Percentiles rank a stretch among this genome's conserved stretches.
These are phyloP conservation scores for Tuber brumale DNA, from an alignment of 495 filamentous ascomycete species.

Conservation along the genomic window DNA sequence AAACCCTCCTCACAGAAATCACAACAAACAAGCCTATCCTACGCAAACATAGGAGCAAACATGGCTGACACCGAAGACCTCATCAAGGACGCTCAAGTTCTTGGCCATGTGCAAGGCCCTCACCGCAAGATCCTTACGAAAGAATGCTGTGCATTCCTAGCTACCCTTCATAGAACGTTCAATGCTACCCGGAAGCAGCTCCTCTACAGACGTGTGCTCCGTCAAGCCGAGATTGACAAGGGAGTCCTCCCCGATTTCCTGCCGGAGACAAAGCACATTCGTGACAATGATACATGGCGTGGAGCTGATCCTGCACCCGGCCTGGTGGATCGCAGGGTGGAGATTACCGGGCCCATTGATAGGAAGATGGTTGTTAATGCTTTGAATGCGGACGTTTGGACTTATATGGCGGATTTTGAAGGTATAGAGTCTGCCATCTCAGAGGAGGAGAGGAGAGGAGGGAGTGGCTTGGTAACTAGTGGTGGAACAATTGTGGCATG, in stretches of 20 bases:
- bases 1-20: not conserved
- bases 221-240: constrained; percentile 92
- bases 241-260: constrained; percentile 90
- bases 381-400: constrained; percentile 94
- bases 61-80: constrained; percentile 70
- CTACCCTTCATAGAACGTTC: constrained; percentile 90
- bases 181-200: constrained; percentile 83
- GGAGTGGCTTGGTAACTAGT: not conserved
- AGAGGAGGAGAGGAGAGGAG: not conserved
- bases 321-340: constrained; percentile 88
- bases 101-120: constrained; percentile 67
- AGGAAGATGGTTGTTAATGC: constrained; percentile 99
- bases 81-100: constrained; percentile 81
- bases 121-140: constrained; percentile 87
- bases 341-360: constrained; percentile 97
- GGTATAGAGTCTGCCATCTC: constrained; percentile 49
- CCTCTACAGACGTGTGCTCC: constrained; percentile 73
- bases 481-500: not conserved
- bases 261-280: constrained; percentile 91
- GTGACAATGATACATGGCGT: constrained; percentile 89
- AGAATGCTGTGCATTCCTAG: constrained; percentile 85
- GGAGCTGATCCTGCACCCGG: constrained; percentile 90
- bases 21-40: not conserved
- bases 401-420: constrained; percentile 99
- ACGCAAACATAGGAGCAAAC: constrained; percentile 26